phyloP scores from a whole-genome alignment of 257 asterid genomes.

The Ilex aquifolium region DNA sequence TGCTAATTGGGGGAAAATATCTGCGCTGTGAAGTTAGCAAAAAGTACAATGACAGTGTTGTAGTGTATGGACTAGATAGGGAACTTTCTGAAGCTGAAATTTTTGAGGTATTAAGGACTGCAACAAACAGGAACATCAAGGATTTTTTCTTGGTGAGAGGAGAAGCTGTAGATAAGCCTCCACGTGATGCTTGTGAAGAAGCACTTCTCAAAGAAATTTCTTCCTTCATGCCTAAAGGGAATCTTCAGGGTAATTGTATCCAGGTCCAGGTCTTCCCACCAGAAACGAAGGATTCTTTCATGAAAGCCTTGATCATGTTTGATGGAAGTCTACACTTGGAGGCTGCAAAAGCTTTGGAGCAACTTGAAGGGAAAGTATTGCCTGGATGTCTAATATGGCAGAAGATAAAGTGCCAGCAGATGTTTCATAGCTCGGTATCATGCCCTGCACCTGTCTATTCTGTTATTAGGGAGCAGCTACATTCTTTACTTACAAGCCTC shows the following conservation, averaged over 20 bases:
- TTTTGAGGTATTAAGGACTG: conserved; percentile 30
- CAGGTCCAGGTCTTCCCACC: conserved; percentile 73
- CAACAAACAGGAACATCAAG: conserved; percentile 40
- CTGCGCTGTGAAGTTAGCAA: conserved; percentile 34
- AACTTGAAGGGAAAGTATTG: conserved; percentile 63
- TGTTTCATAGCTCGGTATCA: conserved; percentile 73
- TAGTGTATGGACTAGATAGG: conserved; percentile 45
- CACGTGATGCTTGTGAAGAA: conserved; percentile 54
- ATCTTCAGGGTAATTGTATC: conserved; percentile 38
- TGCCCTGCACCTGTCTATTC: conserved; percentile 71
- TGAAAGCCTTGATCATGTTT: conserved; percentile 64
- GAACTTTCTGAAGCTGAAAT: conserved; percentile 60
- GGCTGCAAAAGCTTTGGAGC: conserved; percentile 90
- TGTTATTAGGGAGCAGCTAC: conserved; percentile 50
- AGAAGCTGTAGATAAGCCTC: conserved; percentile 47
- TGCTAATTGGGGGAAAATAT: conserved; percentile 36
- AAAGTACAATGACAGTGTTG: conserved; percentile 28
- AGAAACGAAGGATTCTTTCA: conserved; percentile 38
- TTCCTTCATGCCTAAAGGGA: conserved; percentile 76
- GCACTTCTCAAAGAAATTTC: conserved; percentile 62
- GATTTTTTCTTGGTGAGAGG: conserved; percentile 61
- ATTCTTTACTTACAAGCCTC: conserved; percentile 42
- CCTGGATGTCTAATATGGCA: conserved; percentile 80
- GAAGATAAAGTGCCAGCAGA: conserved; percentile 64
- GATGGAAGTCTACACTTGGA: conserved; percentile 82